These are phyloP conservation scores for Cucumis cinereus DNA, from an alignment of 306 rosid genomes.

Conservation along the genomic window DNA sequence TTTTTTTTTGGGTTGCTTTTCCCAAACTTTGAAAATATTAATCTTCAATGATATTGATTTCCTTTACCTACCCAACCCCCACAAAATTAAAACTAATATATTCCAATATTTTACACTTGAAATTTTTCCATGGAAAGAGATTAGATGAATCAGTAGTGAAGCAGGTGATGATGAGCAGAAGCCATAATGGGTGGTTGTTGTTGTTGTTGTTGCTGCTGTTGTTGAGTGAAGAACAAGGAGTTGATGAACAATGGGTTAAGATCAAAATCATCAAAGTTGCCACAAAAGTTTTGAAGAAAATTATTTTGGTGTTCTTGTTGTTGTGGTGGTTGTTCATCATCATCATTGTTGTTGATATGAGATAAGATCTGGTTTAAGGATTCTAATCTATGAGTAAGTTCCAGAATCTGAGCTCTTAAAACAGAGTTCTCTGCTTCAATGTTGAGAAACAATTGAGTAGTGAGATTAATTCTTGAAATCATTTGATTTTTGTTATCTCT, in stretches of 20 bases:
- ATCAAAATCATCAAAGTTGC: conserved; percentile 1
- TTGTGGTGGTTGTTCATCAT: neutral
- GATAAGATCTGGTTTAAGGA: conserved; percentile 34
- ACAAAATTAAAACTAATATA: neutral
- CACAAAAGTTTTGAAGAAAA: neutral
- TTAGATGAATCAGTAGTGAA: neutral
- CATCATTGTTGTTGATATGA: conserved; percentile 13
- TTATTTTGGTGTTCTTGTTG: neutral
- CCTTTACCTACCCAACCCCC: neutral
- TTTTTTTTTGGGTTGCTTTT: neutral
- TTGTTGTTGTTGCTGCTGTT: conserved; percentile 15
- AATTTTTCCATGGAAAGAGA: neutral
- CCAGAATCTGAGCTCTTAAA: conserved; percentile 33
- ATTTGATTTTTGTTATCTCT: conserved; percentile 26
- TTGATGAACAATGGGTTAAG: conserved; percentile 27
- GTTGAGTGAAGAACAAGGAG: conserved; percentile 28
- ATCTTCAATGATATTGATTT: neutral
- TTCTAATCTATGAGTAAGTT: conserved; percentile 38
- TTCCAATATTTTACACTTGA: neutral
- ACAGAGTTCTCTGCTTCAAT: conserved; percentile 35
- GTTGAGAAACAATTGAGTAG: conserved; percentile 21
- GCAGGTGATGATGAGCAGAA: conserved; percentile 26
- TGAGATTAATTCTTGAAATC: conserved; percentile 18
- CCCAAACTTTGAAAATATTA: neutral
- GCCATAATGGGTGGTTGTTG: conserved; percentile 47